phyloP scores from a whole-genome alignment of 2,329 filamentous ascomycete species.

The Paecilomyces variotii region DNA sequence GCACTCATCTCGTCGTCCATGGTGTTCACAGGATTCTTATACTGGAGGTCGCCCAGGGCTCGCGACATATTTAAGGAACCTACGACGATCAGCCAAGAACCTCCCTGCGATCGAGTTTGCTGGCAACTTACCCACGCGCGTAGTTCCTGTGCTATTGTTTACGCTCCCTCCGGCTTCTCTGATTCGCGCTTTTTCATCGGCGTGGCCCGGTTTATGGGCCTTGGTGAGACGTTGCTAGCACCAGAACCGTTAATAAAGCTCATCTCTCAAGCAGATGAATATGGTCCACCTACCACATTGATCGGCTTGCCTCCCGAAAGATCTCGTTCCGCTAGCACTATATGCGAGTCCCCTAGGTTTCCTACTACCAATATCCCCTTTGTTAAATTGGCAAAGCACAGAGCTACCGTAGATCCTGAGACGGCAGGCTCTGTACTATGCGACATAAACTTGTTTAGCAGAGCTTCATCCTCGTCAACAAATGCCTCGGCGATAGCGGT shows the following conservation, averaged over 20 bases:
- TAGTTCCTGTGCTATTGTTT: constrained; percentile 15
- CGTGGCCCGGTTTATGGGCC: constrained; percentile 22
- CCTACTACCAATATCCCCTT: constrained; percentile 23
- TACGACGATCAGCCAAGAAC: constrained; percentile 2
- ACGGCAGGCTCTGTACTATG: constrained; percentile 18
- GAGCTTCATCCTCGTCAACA: constrained; percentile 19
- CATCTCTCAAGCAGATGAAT: background rate
- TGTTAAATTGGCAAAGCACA: constrained; percentile 25
- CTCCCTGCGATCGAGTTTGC: background rate
- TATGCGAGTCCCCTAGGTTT: constrained; percentile 29
- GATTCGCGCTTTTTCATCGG: constrained; percentile 23
- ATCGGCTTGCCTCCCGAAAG: constrained; percentile 17
- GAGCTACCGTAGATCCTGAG: constrained; percentile 25
- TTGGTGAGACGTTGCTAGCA: constrained; percentile 23
- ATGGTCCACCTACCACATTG: constrained; percentile 12
- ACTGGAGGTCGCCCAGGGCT: constrained; percentile 28
- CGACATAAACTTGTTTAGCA: constrained; percentile 19
- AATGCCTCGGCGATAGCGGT: constrained; percentile 22
- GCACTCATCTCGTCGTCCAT: constrained; percentile 7
- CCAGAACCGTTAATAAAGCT: background rate
- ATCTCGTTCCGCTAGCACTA: constrained; percentile 24
- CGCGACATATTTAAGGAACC: constrained; percentile 29
- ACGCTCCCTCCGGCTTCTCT: constrained; percentile 24
- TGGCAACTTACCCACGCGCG: constrained; percentile 20
- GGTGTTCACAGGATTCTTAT: constrained; percentile 27